Base-by-base conservation (phyloP, 1,139 yeast genomes). In the Saccharomyces hybrid region DNA sequence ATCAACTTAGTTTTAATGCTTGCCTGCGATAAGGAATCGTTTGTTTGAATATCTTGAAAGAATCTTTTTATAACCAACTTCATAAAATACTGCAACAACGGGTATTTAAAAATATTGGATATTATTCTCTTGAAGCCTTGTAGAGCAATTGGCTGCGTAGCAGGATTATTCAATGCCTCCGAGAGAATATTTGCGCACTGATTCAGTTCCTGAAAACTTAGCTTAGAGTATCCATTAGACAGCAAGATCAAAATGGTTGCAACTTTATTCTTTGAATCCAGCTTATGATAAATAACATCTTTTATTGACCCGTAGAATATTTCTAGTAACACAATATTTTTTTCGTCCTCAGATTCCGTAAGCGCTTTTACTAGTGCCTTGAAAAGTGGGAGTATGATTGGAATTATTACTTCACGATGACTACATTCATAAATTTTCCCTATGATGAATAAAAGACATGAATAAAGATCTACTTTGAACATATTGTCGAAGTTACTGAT, bases 401-500 rank as follows among this genome's bases (percentile, higher is more conserved):
- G 78, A 32, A 83, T 75, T 47, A 84, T 62, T n/a, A 65, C 67
- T 29, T 67, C 60, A 48, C 71, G 62, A 9, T 61, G 57, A 2
- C 57, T 57, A 25, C 57, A 58, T 55, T 54, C 62, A 47, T 80
- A 80, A 29, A 86, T 74, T 62, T 79, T 76, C 5, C 86, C 82
- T 58, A 86, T 79, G 7, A 85, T 77, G 62, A 78, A 85, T 31
- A 90, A 70, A 50, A 87, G 64, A 62, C 95, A 85, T 0, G 93
- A 78, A 65, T 82, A 81, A 47, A 90, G 72, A 65, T 90, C 97
- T 16, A 75, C 70, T 61, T 81, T 81, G 51, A 88, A 87, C 28
- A 86, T 76, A 42, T 76, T 80, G 1, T 95, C 91, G 61, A 90
- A 83, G 38, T 73, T 73, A 11, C 76, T 75, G 31, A 84, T 78